Conservation (phyloP, 345 rosid species). For the Pugionium cornutum region DNA sequence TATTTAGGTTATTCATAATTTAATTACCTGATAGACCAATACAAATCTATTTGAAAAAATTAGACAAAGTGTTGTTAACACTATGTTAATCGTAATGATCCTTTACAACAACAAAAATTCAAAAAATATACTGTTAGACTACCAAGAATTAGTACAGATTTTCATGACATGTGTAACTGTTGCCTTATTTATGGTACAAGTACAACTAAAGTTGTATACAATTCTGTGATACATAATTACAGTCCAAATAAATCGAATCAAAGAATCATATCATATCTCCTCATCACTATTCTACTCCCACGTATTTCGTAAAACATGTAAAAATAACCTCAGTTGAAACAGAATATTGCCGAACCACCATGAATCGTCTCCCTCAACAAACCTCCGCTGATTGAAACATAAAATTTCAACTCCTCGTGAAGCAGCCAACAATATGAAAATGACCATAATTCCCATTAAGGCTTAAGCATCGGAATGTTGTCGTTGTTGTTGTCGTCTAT, state of each 20-base stretch:
- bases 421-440: background rate
- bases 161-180: background rate
- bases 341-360: conserved; percentile 34
- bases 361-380: background rate
- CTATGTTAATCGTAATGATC: too few relatives aligned
- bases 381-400: conserved; percentile 1
- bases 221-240: conserved; percentile 34
- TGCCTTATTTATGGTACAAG: conserved; percentile 26
- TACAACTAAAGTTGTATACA: conserved; percentile 34
- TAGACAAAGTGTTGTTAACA: too few relatives aligned
- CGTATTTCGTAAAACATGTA: conserved; percentile 23
- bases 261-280: conserved; percentile 33
- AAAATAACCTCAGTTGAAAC: conserved; percentile 23
- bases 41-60: too few relatives aligned
- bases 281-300: conserved; percentile 32
- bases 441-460: background rate
- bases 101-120: too few relatives aligned
- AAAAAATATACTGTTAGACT: background rate
- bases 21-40: too few relatives aligned
- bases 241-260: conserved; percentile 37
- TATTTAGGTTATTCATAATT: too few relatives aligned
- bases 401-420: too few relatives aligned
- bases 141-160: background rate
- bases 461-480: conserved; percentile 27
- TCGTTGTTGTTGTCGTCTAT: conserved; percentile 28